Conservation (phyloP, 2,329 filamentous ascomycete genomes). For the Alternaria sp. region DNA sequence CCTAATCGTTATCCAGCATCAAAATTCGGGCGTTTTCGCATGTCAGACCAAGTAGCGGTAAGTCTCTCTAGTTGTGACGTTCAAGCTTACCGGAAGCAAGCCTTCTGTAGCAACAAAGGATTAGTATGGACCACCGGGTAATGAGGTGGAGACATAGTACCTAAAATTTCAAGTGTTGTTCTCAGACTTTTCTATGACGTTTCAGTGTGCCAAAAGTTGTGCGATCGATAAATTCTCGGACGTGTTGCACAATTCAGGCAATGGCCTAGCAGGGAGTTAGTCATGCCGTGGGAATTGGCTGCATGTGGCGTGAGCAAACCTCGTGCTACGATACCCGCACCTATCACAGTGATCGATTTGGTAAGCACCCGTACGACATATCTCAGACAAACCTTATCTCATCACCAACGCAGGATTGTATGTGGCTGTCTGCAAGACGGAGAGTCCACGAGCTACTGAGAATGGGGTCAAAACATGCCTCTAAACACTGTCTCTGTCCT, state of each 20-base stretch:
- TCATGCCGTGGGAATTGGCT: not conserved
- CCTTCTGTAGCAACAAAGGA: not conserved
- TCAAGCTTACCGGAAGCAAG: not conserved
- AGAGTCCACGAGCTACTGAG: not conserved
- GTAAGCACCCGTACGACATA: not conserved
- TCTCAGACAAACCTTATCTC: constrained; percentile 1
- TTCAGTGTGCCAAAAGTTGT: not conserved
- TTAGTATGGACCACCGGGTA: not conserved
- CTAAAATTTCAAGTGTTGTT: not conserved
- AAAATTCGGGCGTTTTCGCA: not conserved
- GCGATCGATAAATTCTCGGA: not conserved
- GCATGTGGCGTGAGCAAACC: not conserved
- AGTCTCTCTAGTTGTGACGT: not conserved
- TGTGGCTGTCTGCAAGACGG: not conserved
- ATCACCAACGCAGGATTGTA: not conserved
- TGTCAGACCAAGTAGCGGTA: constrained; percentile 2
- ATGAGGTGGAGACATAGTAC: not conserved
- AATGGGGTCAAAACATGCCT: not conserved
- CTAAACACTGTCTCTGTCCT: not conserved
- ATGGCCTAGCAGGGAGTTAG: not conserved
- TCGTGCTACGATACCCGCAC: not conserved
- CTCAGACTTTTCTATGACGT: not conserved
- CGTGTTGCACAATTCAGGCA: not conserved
- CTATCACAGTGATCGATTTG: not conserved
- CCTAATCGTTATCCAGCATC: not conserved